Conservation (phyloP, 2,329 filamentous ascomycete species). For the Beauveria sp. region DNA sequence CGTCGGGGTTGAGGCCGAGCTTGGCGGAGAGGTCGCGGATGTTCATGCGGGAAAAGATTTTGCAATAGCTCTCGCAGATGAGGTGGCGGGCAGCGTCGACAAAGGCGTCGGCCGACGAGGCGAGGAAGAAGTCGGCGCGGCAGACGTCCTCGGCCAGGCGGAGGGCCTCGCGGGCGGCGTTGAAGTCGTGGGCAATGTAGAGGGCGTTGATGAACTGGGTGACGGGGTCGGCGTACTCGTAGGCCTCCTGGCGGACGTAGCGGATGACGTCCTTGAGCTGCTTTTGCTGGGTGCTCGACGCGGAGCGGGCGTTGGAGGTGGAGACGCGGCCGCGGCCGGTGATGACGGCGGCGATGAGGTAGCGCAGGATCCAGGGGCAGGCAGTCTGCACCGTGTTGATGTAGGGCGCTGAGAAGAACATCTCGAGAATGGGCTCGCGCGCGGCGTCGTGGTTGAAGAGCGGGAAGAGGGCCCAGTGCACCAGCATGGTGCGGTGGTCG, state of each 20-base stretch:
- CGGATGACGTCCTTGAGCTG: conserved; percentile 96
- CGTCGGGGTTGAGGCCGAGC: conserved; percentile 83
- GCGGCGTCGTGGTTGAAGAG: conserved; percentile 96
- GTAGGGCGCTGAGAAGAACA: conserved; percentile 94
- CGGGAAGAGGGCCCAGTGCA: conserved; percentile 98
- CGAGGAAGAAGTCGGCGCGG: conserved; percentile 91
- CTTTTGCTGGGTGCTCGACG: conserved; percentile 80
- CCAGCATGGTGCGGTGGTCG: conserved; percentile 91
- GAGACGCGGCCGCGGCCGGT: conserved; percentile 77
- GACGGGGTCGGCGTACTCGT: conserved; percentile 94
- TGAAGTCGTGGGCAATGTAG: conserved; percentile 80
- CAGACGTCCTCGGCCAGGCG: conserved; percentile 83
- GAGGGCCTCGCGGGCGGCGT: conserved; percentile 88
- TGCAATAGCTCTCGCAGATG: conserved; percentile 99
- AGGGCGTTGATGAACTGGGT: conserved; percentile 95
- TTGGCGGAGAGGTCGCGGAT: conserved; percentile 93
- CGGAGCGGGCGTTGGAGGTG: conserved; percentile 73
- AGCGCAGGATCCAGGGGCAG: conserved; percentile 93
- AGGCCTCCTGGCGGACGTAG: conserved; percentile 92
- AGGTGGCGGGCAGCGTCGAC: conserved; percentile 91
- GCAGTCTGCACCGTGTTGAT: conserved; percentile 99
- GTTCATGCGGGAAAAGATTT: conserved; percentile 97
- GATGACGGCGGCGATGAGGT: conserved; percentile 89
- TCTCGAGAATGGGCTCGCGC: conserved; percentile 83
- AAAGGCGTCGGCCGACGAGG: conserved; percentile 75